A percentile compares a stretch with the other conserved stretches of the same genome.
Evolutionary conservation across 2,329 filamentous ascomycete species (phyloP).

Genomic region (Monosporascus sp.): DNA sequence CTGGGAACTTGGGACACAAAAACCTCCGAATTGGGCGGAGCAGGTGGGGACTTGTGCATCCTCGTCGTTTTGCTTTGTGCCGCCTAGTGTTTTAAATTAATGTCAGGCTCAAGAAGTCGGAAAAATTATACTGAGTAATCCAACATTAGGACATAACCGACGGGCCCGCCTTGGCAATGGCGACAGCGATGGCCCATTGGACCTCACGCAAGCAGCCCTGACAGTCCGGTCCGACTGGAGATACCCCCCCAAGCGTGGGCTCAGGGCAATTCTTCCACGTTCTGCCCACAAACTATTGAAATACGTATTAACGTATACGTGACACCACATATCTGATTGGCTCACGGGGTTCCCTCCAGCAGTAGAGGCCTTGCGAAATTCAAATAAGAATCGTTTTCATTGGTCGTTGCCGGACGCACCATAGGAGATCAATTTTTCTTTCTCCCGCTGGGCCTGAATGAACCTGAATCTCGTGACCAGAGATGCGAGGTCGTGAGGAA

Average conservation of each 20-base stretch:
- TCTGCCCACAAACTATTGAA: too few relatives aligned
- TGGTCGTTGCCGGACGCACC: neutral
- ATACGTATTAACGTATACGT: too few relatives aligned
- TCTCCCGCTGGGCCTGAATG: neutral
- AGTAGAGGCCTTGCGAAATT: neutral
- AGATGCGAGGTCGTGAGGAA: neutral
- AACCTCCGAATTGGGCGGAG: neutral
- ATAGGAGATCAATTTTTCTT: neutral
- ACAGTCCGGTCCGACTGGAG: too few relatives aligned
- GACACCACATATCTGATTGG: too few relatives aligned
- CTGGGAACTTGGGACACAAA: neutral
- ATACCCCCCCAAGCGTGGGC: too few relatives aligned
- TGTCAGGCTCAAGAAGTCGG: neutral
- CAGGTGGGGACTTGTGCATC: neutral
- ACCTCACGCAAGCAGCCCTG: too few relatives aligned
- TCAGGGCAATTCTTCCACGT: too few relatives aligned
- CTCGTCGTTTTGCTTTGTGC: neutral
- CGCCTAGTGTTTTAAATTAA: neutral
- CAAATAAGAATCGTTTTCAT: neutral
- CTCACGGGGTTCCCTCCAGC: too few relatives aligned
- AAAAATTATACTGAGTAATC: neutral
- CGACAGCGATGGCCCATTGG: too few relatives aligned
- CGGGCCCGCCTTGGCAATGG: neutral
- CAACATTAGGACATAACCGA: neutral
- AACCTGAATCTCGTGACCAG: neutral